Evolutionary conservation across 495 filamentous ascomycete species (phyloP), one percentile per base, ranked within the genome.

Genomic region (Apodospora peruviana): DNA sequence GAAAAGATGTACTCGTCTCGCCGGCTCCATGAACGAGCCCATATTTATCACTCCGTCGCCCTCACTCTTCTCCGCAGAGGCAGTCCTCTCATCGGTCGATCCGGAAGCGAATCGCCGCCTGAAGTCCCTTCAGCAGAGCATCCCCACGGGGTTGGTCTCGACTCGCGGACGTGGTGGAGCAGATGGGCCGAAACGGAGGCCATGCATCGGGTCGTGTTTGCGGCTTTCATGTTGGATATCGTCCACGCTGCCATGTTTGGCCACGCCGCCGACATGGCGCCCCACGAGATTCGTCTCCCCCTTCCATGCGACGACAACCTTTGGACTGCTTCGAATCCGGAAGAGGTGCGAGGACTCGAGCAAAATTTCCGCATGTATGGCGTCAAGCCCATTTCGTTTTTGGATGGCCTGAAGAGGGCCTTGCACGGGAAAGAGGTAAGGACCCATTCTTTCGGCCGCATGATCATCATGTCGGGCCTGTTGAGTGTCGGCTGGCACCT

Each of bases 241-340:
- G 87, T 89, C 11, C 93, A 98, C 62, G 90, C 91, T 9, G 95
- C 89, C 16, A 95, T 98, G 87, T 98, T 97, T 57, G 93, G 93
- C 0, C 93, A 98, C 64, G 86, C 88, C 1, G 91, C 90, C 2
- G 90, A 91, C 41, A 95, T 97, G 90, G 90, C 91, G 3, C 90
- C 93, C 2, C 90, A 96, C 65, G 93, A 98, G 67, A 87, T 98
- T 62, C 83, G 88, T 14, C 72, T 97, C n/a, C 88, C 91, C 0
- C 73, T 98, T 2, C 93, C 93, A 16, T 97, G 91, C 58, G 93
- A 97, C 58, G 91, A 97, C 61, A 83, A 87, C 8, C 69, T 96
- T 16, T 98, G 93, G 93, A 87, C 87, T 5, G 93, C 91, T 12
- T 89, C 86, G 5, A 94, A 83, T 58, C 86, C 86, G 29, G 82